These are phyloP conservation scores for Neocallimastix lanati DNA, from an alignment of 192 early-diverging fungal species.

Conservation along the genomic window DNA sequence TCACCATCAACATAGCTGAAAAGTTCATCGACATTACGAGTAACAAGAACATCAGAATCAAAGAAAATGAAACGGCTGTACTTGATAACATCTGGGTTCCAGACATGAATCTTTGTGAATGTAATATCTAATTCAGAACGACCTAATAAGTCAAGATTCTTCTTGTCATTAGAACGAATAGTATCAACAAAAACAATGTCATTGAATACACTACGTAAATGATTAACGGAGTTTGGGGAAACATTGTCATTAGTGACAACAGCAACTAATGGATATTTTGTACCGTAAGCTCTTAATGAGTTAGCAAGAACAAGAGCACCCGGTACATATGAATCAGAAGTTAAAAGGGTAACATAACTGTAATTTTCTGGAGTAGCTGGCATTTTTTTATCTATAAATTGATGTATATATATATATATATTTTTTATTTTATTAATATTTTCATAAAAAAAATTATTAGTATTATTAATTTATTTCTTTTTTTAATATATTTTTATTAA, in stretches of 20 bases:
- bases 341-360: constrained; percentile 67
- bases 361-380: background rate
- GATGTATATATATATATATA: no score
- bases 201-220: constrained; percentile 45
- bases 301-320: constrained; percentile 65
- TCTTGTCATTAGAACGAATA: constrained; percentile 34
- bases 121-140: constrained; percentile 78
- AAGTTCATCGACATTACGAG: constrained; percentile 59
- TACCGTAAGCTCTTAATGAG: constrained; percentile 46
- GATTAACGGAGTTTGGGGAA: constrained; percentile 20
- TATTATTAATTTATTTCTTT: no score
- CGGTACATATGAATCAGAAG: constrained; percentile 64
- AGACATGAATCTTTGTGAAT: constrained; percentile 78
- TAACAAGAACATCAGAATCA: constrained; percentile 82
- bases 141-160: constrained; percentile 55
- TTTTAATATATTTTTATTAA: no score
- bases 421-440: no score
- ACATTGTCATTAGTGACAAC: constrained; percentile 43
- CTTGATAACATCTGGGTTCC: constrained; percentile 37
- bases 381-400: no score
- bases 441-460: no score
- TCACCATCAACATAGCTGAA: constrained; percentile 32
- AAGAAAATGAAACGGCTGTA: constrained; percentile 58
- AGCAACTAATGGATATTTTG: constrained; percentile 41
- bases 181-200: constrained; percentile 49